Evolutionary conservation across 805 yeast species (phyloP).

Genomic region (Candida incommunis): DNA sequence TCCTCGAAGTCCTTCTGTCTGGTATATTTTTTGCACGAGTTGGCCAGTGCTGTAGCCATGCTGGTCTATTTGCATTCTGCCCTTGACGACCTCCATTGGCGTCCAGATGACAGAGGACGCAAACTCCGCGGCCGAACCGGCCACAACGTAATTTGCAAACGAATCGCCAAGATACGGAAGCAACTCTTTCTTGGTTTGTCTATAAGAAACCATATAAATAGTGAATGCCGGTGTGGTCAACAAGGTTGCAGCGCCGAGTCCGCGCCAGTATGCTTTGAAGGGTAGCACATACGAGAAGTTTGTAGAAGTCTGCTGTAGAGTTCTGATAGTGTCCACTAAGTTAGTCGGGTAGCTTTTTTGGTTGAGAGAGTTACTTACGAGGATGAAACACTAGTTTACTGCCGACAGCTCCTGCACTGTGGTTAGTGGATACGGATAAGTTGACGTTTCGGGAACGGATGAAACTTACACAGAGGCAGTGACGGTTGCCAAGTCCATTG

Average conservation of each 20-base stretch:
- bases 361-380: constrained; percentile 9
- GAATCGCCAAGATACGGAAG: constrained; percentile 23
- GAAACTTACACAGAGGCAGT: neutral
- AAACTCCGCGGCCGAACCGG: constrained; percentile 27
- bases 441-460: too few species aligned
- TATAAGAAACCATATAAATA: constrained; percentile 26
- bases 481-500: constrained; percentile 4
- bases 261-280: constrained; percentile 25
- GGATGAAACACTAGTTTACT: constrained; percentile 26
- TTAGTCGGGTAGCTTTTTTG: neutral
- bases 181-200: constrained; percentile 24
- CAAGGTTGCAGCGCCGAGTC: constrained; percentile 24
- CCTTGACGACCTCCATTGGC: constrained; percentile 33
- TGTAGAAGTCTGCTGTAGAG: constrained; percentile 27
- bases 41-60: constrained; percentile 6
- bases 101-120: constrained; percentile 27
- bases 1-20: constrained; percentile 60
- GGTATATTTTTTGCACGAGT: constrained; percentile 26
- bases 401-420: constrained; percentile 2
- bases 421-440: too few species aligned
- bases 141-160: constrained; percentile 20
- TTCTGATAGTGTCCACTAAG: constrained; percentile 25
- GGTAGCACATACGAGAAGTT: constrained; percentile 24
- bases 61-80: constrained; percentile 26
- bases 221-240: constrained; percentile 30